phyloP scores from a whole-genome alignment of 768 basidiomycete genomes.

The Leccinum incarnatum region DNA sequence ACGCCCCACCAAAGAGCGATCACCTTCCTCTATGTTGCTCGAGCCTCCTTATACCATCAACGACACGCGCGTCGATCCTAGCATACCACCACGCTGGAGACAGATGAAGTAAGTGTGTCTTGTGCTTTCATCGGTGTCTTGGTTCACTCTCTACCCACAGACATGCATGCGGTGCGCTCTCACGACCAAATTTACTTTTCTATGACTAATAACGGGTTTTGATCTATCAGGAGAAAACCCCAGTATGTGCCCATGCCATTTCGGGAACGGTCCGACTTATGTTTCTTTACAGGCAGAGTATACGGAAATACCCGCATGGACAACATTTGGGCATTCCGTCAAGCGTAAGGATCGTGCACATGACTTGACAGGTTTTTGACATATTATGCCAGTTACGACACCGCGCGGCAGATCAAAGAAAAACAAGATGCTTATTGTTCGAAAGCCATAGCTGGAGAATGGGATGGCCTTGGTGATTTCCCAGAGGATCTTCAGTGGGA shows the following conservation, averaged over 20 bases:
- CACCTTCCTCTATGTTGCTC: constrained; percentile 77
- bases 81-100: constrained; percentile 60
- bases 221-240: constrained; percentile 46
- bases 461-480: constrained; percentile 46
- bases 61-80: constrained; percentile 37
- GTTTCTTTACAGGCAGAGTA: constrained; percentile 15
- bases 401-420: constrained; percentile 51
- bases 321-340: constrained; percentile 49
- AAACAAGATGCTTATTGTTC: constrained; percentile 54
- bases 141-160: constrained; percentile 28
- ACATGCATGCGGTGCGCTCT: constrained; percentile 55
- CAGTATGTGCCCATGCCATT: constrained; percentile 23
- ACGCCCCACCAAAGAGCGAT: constrained; percentile 71
- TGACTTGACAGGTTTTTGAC: not conserved
- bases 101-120: constrained; percentile 65
- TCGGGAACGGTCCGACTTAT: not conserved
- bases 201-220: constrained; percentile 1
- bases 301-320: constrained; percentile 46
- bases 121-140: not conserved
- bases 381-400: constrained; percentile 40
- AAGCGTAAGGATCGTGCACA: constrained; percentile 36
- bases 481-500: constrained; percentile 77
- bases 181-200: not conserved
- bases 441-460: constrained; percentile 40
- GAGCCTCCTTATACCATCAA: constrained; percentile 75